Conservation (phyloP, 106 monocot genomes). For the Xerophyta viscosa region DNA sequence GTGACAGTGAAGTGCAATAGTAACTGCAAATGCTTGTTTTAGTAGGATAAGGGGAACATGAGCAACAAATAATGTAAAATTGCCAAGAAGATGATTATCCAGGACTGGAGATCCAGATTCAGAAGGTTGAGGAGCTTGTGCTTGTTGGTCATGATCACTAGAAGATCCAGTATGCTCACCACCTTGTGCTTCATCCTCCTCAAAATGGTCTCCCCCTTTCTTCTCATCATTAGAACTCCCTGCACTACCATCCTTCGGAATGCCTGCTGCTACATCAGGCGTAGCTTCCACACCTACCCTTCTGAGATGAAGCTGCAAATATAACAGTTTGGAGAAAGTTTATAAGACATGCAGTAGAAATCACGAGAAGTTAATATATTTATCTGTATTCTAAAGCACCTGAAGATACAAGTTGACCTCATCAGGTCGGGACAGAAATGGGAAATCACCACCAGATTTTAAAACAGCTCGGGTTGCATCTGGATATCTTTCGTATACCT, state of each 20-base stretch:
- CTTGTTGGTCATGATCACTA: not conserved
- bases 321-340: not conserved
- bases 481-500: slow-evolving; percentile 80
- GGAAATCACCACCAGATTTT: slow-evolving; percentile 91
- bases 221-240: slow-evolving; percentile 31
- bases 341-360: not conserved
- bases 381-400: slow-evolving; percentile 26
- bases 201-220: slow-evolving; percentile 13
- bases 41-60: not conserved
- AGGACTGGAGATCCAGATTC: slow-evolving; percentile 11
- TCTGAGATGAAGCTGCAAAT: slow-evolving; percentile 78
- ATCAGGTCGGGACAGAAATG: slow-evolving; percentile 90
- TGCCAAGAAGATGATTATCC: slow-evolving; percentile 7
- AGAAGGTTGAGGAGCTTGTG: not conserved
- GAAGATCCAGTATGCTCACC: slow-evolving; percentile 13
- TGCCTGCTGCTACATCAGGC: slow-evolving; percentile 21
- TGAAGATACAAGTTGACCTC: slow-evolving; percentile 97
- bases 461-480: slow-evolving; percentile 67
- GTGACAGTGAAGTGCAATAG: not conserved
- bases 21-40: not conserved
- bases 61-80: not conserved
- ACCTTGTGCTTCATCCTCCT: slow-evolving; percentile 20
- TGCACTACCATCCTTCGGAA: slow-evolving; percentile 23
- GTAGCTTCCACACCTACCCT: slow-evolving; percentile 75
- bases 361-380: not conserved